Base-by-base conservation (phyloP, 306 rosid species). In the Castanea crenata region DNA sequence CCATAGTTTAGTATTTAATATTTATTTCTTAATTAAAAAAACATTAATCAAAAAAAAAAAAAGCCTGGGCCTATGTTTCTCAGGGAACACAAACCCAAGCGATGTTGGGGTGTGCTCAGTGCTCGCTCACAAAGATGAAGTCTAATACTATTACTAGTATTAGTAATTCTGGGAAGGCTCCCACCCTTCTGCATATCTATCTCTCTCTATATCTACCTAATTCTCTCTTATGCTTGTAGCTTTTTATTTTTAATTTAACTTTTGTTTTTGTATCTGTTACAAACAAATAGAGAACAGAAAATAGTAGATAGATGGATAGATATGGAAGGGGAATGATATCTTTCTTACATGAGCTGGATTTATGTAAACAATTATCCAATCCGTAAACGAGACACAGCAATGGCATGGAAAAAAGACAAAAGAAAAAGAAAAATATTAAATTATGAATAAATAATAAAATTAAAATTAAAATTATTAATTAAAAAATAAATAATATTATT, bases 51-150 rank as follows among this genome's bases (percentile, higher is more conserved):
- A 56, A 38, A 31, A 5, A 38, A 31, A 5, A 75, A 79, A 82
- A 78, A 76, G 88, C 84, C 91, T 89, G 92, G 68, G 85, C 84
- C 84, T 82, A 19, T 93, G 97, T 71, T 95, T 95, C 89, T 93
- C 99, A 0, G 98, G 98, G 99, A 88, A 78, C 99, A 95, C 86
- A 95, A 83, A 27, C 99, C 98, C 82, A 95, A 83, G 15, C 94
- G 96, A 78, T 91, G 94, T 71, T 91, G 97, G 78, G 97, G 93
- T 19, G 91, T 76, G 4, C 89, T 58, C 34, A 89, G 91, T 78
- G 2, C 89, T 55, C 20, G 87, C 87, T 78, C 89, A 86, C 52
- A 95, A 71, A 19, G 96, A 82, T 14, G 91, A 78, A 0, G 86
- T 23, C 73, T 71, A 67, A 25, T 71, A 64, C 81, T 83, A 46